Base-by-base conservation (phyloP, 2,329 filamentous ascomycete genomes). In the Sporothrix curviconia region DNA sequence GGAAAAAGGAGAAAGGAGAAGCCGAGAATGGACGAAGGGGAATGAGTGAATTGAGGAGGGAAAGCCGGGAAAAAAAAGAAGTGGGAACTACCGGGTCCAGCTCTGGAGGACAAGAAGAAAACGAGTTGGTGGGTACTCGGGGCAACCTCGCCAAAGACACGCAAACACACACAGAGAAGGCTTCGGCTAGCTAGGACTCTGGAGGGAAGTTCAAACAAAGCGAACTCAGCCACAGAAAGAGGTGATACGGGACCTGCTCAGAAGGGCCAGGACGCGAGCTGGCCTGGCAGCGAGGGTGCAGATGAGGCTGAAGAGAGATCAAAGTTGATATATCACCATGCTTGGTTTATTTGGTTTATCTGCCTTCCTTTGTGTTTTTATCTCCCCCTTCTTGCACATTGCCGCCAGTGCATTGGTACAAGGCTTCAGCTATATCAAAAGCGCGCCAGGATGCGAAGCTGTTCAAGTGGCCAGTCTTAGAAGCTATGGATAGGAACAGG, bases 11-110 rank as follows among this genome's bases (percentile, higher is more conserved):
- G 59, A 60, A 61, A 60, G 57, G 61, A 61, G 60, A 58, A 61
- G 61, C 60, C 61, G 61, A 62, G 61, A 61, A 61, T 60, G 60
- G 60, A 56, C 61, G 61, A 63, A 61, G 60, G 61, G 61, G 60
- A 63, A 57, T 63, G 61, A 50, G 61, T 63, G 61, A 61, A 60
- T 63, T 61, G 52, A 55, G 54, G 60, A 57, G 57, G 55, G 60
- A 61, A 62, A 37, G 44, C 51, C 32, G 52, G 46, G 51, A 50
- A 55, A 60, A 59, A 57, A 59, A 57, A 60, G 49, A 60, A 60
- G 58, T 60, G 58, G 58, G 58, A 52, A 57, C 58, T 28, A 46
- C 43, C 58, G 58, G 58, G 58, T 59, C 58, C 53, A 59, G 58
- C 58, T 59, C 46, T 43, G 44, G 24, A 30, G 36, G 28, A 32